Evolutionary conservation across 495 filamentous ascomycete genomes (phyloP).

Genomic region (Penicillium fimorum): DNA sequence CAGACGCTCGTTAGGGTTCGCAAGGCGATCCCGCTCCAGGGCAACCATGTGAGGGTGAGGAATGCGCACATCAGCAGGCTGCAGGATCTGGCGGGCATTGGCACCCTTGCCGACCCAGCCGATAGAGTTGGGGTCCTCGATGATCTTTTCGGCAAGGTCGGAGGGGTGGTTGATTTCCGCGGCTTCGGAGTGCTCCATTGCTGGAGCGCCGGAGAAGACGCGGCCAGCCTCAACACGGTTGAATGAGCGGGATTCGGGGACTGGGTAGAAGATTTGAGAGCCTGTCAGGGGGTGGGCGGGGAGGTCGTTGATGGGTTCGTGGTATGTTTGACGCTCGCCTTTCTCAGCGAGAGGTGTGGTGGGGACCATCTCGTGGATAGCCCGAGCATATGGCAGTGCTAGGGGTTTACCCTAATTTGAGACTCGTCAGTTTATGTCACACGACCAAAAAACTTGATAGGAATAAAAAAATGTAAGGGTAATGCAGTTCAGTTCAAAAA

Average conservation of each 20-base stretch:
- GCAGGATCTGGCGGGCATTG: slow-evolving; percentile 53
- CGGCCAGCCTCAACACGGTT: slow-evolving; percentile 86
- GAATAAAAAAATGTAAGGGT: slow-evolving; percentile 9
- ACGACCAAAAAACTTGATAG: background rate
- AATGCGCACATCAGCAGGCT: slow-evolving; percentile 81
- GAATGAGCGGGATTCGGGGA: slow-evolving; percentile 85
- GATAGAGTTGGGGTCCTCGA: slow-evolving; percentile 30
- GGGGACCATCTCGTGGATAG: slow-evolving; percentile 80
- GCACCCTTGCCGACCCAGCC: slow-evolving; percentile 46
- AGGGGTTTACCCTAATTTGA: slow-evolving; percentile 67
- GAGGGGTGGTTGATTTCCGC: slow-evolving; percentile 29
- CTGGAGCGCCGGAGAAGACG: slow-evolving; percentile 64
- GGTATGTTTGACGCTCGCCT: slow-evolving; percentile 35
- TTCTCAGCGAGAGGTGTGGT: slow-evolving; percentile 40
- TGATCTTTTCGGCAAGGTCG: slow-evolving; percentile 27
- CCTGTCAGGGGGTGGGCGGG: slow-evolving; percentile 75
- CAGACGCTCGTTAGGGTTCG: slow-evolving; percentile 27
- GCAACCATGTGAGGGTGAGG: slow-evolving; percentile 82
- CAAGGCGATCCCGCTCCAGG: slow-evolving; percentile 47
- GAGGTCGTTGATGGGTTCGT: slow-evolving; percentile 92
- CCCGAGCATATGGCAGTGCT: slow-evolving; percentile 70
- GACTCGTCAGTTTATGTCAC: slow-evolving; percentile 19
- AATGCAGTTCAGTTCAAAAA: slow-evolving; percentile 31
- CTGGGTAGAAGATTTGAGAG: slow-evolving; percentile 85
- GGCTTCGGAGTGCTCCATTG: slow-evolving; percentile 27